Evolutionary conservation across 2,329 filamentous ascomycete species (phyloP).

Genomic region (Neurospora sp.): DNA sequence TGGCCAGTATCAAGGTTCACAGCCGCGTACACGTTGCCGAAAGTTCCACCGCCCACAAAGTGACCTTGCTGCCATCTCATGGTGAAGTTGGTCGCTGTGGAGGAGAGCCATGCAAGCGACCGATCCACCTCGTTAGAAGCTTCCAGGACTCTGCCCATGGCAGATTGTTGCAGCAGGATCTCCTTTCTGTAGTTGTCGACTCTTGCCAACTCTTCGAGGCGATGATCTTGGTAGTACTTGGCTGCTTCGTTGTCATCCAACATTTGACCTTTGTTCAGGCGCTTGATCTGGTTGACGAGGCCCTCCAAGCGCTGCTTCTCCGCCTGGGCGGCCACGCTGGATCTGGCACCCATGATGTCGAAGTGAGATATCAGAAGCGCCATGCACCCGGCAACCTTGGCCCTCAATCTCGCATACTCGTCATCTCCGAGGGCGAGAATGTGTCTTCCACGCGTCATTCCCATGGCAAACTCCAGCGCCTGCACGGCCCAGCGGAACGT

Average conservation of each 20-base stretch:
- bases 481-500: conserved; percentile 97
- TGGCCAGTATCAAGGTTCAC: conserved; percentile 96
- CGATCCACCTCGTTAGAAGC: conserved; percentile 93
- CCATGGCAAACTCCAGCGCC: conserved; percentile 92
- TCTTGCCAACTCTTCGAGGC: conserved; percentile 59
- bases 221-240: conserved; percentile 62
- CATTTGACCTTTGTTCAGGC: conserved; percentile 64
- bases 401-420: conserved; percentile 72
- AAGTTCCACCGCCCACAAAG: conserved; percentile 92
- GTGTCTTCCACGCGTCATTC: conserved; percentile 88
- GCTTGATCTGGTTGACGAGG: conserved; percentile 62
- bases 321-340: conserved; percentile 83
- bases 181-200: conserved; percentile 73
- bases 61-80: conserved; percentile 98
- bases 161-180: conserved; percentile 74
- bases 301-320: conserved; percentile 84
- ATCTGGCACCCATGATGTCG: conserved; percentile 96
- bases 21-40: conserved; percentile 93
- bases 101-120: conserved; percentile 86
- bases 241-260: conserved; percentile 79
- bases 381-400: conserved; percentile 96
- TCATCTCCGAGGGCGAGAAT: conserved; percentile 83
- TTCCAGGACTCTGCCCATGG: conserved; percentile 82
- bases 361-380: conserved; percentile 95
- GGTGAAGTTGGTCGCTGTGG: conserved; percentile 88